Evolutionary conservation across 108 stramenopile genomes (phyloP).

Genomic region (Skeletonema costatum): DNA sequence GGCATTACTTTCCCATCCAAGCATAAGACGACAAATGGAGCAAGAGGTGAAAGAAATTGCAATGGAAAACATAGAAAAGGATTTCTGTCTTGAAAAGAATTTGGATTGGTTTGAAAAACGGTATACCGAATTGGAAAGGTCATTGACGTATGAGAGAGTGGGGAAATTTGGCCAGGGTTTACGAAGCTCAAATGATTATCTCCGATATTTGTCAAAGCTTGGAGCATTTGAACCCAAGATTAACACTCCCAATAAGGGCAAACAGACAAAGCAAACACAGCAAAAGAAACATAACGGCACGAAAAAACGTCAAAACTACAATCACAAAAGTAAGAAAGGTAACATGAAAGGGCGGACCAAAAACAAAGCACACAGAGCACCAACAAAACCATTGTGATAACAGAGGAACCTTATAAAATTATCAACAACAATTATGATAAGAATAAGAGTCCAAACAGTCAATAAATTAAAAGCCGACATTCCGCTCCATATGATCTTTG

Average conservation of each 20-base stretch:
- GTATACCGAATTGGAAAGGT: conserved; percentile 16
- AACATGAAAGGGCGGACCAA: neutral
- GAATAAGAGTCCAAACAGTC: too few relatives aligned
- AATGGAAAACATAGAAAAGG: conserved; percentile 30
- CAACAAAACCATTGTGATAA: neutral
- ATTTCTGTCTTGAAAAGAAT: conserved; percentile 28
- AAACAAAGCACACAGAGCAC: neutral
- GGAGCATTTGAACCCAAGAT: conserved; percentile 31
- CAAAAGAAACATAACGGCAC: neutral
- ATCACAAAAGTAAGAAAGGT: neutral
- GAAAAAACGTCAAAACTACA: neutral
- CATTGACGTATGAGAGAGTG: conserved; percentile 20
- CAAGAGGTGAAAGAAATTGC: conserved; percentile 42
- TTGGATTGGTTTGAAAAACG: conserved; percentile 38
- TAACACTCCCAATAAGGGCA: neutral
- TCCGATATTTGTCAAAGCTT: conserved; percentile 12
- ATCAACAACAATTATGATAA: too few relatives aligned
- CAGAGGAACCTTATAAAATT: too few relatives aligned
- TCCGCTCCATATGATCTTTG: too few relatives aligned
- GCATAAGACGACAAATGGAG: conserved; percentile 43
- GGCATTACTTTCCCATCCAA: conserved; percentile 28
- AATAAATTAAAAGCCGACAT: too few relatives aligned
- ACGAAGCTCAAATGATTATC: conserved; percentile 7
- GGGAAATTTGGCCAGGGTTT: conserved; percentile 19
- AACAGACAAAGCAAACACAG: neutral